A percentile compares a stretch with the other conserved stretches of the same genome.
Evolutionary conservation across 768 basidiomycete species (phyloP).

Genomic region (Boletus speciosus): DNA sequence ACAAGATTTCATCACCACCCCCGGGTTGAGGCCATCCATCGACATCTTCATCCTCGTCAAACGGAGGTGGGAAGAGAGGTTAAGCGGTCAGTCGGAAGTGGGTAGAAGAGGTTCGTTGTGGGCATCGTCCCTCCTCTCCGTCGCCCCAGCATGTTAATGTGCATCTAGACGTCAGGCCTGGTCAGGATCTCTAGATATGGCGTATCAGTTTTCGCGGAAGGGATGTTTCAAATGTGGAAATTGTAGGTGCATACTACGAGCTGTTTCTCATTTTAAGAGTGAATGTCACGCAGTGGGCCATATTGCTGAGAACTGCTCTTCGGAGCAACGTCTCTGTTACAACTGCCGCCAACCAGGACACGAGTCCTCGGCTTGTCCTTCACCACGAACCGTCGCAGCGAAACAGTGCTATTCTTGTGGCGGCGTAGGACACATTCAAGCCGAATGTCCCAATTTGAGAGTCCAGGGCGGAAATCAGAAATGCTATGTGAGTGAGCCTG

Average conservation of each 20-base stretch:
- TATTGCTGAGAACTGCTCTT: constrained; percentile 88
- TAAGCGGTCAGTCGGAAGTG: constrained; percentile 66
- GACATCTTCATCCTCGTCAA: constrained; percentile 51
- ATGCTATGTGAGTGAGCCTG: constrained; percentile 65
- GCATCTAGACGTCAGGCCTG: constrained; percentile 39
- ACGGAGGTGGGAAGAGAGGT: constrained; percentile 67
- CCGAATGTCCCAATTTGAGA: constrained; percentile 80
- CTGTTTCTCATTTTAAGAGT: constrained; percentile 11
- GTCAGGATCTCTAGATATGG: constrained; percentile 53
- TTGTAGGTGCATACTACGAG: constrained; percentile 48
- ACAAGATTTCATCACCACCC: constrained; percentile 15
- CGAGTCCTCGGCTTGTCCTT: constrained; percentile 84
- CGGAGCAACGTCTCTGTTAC: constrained; percentile 87
- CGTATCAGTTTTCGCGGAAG: constrained; percentile 81
- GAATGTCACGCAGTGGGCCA: constrained; percentile 65
- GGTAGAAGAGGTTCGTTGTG: constrained; percentile 60
- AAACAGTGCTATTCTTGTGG: constrained; percentile 95
- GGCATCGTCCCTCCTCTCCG: background rate
- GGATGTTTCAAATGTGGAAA: constrained; percentile 95
- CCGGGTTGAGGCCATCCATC: constrained; percentile 25
- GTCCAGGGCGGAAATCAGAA: constrained; percentile 68
- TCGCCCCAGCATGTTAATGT: constrained; percentile 16
- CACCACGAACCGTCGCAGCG: constrained; percentile 74
- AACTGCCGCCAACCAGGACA: constrained; percentile 95
- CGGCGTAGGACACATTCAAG: constrained; percentile 87